phyloP scores from a whole-genome alignment of 768 basidiomycete genomes.

The Macrolepiota dolichaula region DNA sequence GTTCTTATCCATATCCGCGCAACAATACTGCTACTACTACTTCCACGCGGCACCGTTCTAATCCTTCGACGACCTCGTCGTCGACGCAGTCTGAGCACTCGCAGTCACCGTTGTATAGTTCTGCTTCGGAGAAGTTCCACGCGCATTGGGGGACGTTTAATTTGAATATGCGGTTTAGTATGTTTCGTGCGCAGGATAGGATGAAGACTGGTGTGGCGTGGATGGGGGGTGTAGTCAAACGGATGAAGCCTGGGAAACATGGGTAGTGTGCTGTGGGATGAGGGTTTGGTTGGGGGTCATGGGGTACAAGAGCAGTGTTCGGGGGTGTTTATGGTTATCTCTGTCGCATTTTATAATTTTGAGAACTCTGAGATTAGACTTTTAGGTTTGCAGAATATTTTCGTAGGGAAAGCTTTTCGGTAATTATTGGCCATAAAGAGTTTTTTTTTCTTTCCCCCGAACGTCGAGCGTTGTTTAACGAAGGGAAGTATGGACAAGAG shows the following conservation, averaged over 20 bases:
- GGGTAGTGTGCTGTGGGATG: neutral
- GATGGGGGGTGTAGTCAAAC: conserved; percentile 3
- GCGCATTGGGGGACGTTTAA: conserved; percentile 9
- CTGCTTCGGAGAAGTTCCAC: neutral
- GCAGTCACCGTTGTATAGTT: neutral
- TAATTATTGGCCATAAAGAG: too few relatives aligned
- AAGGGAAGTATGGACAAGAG: too few relatives aligned
- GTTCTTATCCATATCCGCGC: neutral
- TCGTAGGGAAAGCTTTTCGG: too few relatives aligned
- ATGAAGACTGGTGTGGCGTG: conserved; percentile 8
- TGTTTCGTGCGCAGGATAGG: conserved; percentile 11
- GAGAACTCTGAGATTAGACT: neutral
- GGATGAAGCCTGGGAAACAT: neutral
- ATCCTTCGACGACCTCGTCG: neutral
- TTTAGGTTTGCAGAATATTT: neutral
- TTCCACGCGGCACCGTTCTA: neutral
- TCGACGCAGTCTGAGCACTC: neutral
- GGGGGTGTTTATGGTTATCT: too few relatives aligned
- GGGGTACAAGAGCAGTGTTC: too few relatives aligned
- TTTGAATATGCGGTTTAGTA: conserved; percentile 7
- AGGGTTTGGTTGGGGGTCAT: too few relatives aligned
- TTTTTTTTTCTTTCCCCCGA: too few relatives aligned
- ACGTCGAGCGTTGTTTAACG: too few relatives aligned
- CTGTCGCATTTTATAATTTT: neutral
- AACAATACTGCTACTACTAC: neutral